A percentile compares a stretch with the other conserved stretches of the same genome.
These are phyloP conservation scores for Madurella fahalii DNA, from an alignment of 2,329 filamentous ascomycete species.

Conservation along the genomic window DNA sequence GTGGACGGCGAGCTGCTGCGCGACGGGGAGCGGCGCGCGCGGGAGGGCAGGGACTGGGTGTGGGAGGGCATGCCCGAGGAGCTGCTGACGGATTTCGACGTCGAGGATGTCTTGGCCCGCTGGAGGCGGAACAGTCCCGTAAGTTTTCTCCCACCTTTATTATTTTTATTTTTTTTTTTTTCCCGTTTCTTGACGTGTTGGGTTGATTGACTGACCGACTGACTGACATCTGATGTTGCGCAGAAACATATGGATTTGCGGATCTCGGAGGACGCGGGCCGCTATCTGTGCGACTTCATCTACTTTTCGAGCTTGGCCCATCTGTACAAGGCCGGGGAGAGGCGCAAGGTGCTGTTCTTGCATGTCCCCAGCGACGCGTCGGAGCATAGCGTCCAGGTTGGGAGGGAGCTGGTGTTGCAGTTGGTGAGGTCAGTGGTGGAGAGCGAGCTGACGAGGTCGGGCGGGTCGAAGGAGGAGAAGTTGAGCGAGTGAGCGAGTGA, in stretches of 20 bases:
- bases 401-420: slow-evolving; percentile 49
- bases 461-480: slow-evolving; percentile 1
- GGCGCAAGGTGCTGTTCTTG: slow-evolving; percentile 60
- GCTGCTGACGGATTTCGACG: slow-evolving; percentile 53
- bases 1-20: slow-evolving; percentile 60
- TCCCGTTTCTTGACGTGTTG: background rate
- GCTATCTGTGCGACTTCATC: slow-evolving; percentile 75
- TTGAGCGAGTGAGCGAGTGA: slow-evolving; percentile 1
- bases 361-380: slow-evolving; percentile 64
- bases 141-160: slow-evolving; percentile 24
- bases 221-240: background rate
- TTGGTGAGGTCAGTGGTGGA: slow-evolving; percentile 56
- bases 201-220: too few species aligned
- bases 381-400: slow-evolving; percentile 43
- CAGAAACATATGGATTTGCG: slow-evolving; percentile 44
- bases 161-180: background rate
- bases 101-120: slow-evolving; percentile 51
- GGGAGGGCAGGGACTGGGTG: slow-evolving; percentile 44
- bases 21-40: slow-evolving; percentile 40
- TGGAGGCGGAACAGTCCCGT: slow-evolving; percentile 54
- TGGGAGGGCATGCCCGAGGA: slow-evolving; percentile 54
- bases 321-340: slow-evolving; percentile 44
- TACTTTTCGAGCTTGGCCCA: slow-evolving; percentile 66
- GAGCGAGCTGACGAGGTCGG: slow-evolving; percentile 37
- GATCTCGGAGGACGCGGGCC: slow-evolving; percentile 66